These are phyloP conservation scores for Quercus cerris DNA, from an alignment of 306 rosid genomes.

Conservation along the genomic window DNA sequence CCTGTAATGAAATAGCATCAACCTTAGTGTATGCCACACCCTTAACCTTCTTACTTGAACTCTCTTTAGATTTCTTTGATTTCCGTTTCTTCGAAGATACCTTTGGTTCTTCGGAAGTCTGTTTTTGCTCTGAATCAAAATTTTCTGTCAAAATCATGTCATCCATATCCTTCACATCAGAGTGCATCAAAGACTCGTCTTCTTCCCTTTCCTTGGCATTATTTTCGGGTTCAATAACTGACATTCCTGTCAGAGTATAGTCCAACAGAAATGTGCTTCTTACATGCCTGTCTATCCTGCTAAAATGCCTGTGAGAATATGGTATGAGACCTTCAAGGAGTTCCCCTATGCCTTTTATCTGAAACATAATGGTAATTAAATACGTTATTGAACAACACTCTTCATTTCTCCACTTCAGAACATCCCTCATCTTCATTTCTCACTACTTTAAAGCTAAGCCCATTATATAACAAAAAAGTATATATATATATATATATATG, in stretches of 20 bases:
- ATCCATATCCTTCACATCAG: conserved; percentile 24
- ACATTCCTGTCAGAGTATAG: conserved; percentile 75
- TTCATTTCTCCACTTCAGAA: no score
- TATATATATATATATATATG: no score
- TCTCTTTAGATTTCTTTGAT: conserved; percentile 51
- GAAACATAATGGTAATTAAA: conserved; percentile 25
- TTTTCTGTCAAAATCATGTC: conserved; percentile 6
- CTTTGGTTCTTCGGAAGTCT: conserved; percentile 18
- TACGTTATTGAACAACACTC: neutral
- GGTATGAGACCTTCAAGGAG: conserved; percentile 81
- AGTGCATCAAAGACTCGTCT: conserved; percentile 21
- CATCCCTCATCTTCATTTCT: no score
- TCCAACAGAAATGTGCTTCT: conserved; percentile 75
- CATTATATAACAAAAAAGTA: no score
- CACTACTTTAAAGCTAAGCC: no score
- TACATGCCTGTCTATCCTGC: conserved; percentile 86
- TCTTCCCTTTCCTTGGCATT: conserved; percentile 28
- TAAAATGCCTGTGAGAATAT: conserved; percentile 82
- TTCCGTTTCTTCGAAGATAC: conserved; percentile 62
- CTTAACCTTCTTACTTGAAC: conserved; percentile 57
- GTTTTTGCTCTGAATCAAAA: conserved; percentile 30
- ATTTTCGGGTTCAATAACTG: conserved; percentile 77
- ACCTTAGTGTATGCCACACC: conserved; percentile 49
- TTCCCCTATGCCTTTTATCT: conserved; percentile 80
- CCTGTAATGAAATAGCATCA: conserved; percentile 34